Percentiles rank a stretch among this genome's conserved stretches.
These are phyloP conservation scores for Leishmania major DNA, from an alignment of 208 protist genomes.

Conservation along the genomic window DNA sequence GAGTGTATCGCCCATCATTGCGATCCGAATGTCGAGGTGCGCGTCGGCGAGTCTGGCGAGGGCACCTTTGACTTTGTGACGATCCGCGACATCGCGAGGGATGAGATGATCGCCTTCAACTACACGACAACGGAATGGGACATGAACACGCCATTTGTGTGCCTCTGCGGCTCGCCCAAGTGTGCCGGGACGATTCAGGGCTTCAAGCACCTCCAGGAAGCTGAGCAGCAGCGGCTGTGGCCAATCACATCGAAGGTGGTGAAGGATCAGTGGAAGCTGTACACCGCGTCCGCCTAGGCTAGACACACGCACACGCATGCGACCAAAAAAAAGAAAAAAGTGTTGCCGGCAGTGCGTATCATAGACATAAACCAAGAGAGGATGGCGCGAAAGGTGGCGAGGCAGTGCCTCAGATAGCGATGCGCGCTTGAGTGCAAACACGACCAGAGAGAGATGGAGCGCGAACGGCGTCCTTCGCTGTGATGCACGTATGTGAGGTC, in stretches of 20 bases:
- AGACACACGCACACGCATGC: not conserved
- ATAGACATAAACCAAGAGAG: not conserved
- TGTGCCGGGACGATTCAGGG: constrained; percentile 69
- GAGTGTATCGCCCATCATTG: constrained; percentile 91
- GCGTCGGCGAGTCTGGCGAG: constrained; percentile 42
- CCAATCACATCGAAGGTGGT: constrained; percentile 72
- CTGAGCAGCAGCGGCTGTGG: constrained; percentile 75
- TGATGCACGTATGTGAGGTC: not conserved
- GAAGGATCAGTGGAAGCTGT: constrained; percentile 31
- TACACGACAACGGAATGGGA: constrained; percentile 90
- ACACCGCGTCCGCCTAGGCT: not conserved
- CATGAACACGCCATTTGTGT: constrained; percentile 88
- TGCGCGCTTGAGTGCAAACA: not conserved
- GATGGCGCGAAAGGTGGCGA: not conserved
- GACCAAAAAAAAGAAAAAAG: not conserved
- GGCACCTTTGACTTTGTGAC: constrained; percentile 79
- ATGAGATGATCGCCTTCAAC: constrained; percentile 89
- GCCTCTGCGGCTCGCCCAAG: constrained; percentile 71
- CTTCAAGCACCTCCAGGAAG: constrained; percentile 66
- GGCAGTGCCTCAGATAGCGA: not conserved
- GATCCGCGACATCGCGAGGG: constrained; percentile 51
- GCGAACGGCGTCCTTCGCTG: not conserved
- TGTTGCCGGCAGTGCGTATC: not conserved
- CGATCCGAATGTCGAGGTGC: constrained; percentile 82
- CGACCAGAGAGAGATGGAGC: not conserved